A percentile compares a stretch with the other conserved stretches of the same genome.
These are phyloP conservation scores for Dactylellina sp. DNA, from an alignment of 2,329 filamentous ascomycete genomes.

Conservation along the genomic window DNA sequence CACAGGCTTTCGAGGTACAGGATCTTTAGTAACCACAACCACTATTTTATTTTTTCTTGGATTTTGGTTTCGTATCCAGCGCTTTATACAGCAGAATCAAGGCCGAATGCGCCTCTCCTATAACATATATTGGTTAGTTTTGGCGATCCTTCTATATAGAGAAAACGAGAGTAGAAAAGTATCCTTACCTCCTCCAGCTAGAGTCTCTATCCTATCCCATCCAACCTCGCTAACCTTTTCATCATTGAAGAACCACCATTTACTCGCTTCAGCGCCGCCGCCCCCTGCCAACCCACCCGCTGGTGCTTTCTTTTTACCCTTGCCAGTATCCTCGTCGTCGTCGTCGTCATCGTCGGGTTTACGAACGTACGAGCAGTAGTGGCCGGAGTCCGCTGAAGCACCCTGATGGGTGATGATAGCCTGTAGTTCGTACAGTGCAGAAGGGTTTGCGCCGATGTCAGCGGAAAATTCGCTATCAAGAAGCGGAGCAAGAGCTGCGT, in stretches of 20 bases:
- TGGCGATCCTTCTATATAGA: neutral
- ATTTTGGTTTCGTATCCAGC: constrained; percentile 64
- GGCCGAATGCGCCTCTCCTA: constrained; percentile 80
- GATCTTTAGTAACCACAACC: too few species aligned
- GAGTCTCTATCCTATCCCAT: constrained; percentile 86
- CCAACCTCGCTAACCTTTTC: constrained; percentile 95
- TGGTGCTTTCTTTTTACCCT: constrained; percentile 65
- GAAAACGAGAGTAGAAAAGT: constrained; percentile 36
- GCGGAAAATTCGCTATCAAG: constrained; percentile 79
- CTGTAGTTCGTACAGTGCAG: constrained; percentile 92
- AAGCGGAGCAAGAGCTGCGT: constrained; percentile 85
- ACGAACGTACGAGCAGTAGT: constrained; percentile 98
- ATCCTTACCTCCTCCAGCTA: constrained; percentile 83
- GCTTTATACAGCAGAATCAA: constrained; percentile 83
- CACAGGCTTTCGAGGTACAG: too few species aligned
- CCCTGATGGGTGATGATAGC: constrained; percentile 97
- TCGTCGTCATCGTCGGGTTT: constrained; percentile 78
- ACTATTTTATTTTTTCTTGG: constrained; percentile 7
- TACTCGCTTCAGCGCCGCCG: constrained; percentile 81
- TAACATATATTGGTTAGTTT: constrained; percentile 46
- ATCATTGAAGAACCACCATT: constrained; percentile 99
- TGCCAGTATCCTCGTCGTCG: constrained; percentile 74
- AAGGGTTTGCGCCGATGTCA: constrained; percentile 89
- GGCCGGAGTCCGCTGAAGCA: constrained; percentile 93
- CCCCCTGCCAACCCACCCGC: constrained; percentile 42